Conservation (phyloP, 2,329 filamentous ascomycete species). For the Clonostachys solani region DNA sequence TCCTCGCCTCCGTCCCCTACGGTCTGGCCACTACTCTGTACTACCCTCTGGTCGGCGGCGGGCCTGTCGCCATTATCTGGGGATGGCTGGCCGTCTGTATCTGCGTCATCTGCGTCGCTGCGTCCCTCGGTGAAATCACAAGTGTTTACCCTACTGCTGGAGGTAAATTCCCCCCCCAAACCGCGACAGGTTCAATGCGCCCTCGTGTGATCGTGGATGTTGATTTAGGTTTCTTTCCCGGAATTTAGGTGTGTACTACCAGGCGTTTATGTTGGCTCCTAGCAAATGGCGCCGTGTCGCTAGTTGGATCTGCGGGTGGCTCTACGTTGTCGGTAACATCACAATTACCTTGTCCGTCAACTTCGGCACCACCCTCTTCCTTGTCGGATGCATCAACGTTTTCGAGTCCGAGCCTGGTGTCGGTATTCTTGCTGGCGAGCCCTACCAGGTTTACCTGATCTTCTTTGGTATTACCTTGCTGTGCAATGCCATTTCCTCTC, state of each 20-base stretch:
- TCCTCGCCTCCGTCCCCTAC: conserved; percentile 71
- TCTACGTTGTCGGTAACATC: conserved; percentile 75
- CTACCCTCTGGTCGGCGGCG: conserved; percentile 64
- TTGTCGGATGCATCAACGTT: conserved; percentile 51
- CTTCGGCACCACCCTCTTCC: conserved; percentile 69
- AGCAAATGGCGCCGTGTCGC: conserved; percentile 55
- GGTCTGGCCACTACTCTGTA: conserved; percentile 66
- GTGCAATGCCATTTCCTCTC: conserved; percentile 60
- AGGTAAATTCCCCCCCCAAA: conserved; percentile 30
- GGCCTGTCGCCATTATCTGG: conserved; percentile 68
- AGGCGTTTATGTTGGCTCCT: conserved; percentile 70
- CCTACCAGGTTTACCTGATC: conserved; percentile 67
- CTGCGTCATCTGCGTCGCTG: conserved; percentile 68
- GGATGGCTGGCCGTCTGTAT: conserved; percentile 65
- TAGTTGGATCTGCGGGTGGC: conserved; percentile 72
- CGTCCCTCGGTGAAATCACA: conserved; percentile 70
- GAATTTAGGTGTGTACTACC: conserved; percentile 61
- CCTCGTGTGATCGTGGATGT: background rate
- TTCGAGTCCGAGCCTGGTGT: conserved; percentile 40
- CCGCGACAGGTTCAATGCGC: background rate
- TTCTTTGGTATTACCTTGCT: conserved; percentile 65
- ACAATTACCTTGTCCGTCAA: conserved; percentile 81
- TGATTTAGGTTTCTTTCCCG: conserved; percentile 2
- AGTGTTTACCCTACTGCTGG: conserved; percentile 74
- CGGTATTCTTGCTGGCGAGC: conserved; percentile 38